A percentile compares a stretch with the other conserved stretches of the same genome.
phyloP scores from a whole-genome alignment of 2,329 filamentous ascomycete genomes.

The Pseudocercospora fijiensis region DNA sequence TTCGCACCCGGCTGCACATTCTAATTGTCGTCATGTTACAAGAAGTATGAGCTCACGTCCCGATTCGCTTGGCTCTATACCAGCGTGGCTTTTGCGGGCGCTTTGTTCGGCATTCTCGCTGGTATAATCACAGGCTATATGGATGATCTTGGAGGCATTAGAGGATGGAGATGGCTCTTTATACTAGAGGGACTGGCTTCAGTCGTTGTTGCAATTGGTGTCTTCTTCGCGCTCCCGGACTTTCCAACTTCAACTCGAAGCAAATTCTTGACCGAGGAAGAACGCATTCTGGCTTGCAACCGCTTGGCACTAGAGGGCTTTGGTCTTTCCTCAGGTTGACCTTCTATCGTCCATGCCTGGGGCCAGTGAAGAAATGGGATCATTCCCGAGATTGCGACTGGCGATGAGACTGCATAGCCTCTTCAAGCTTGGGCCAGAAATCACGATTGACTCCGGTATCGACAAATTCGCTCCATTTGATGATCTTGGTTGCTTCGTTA shows the following conservation, averaged over 20 bases:
- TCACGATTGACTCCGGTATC: slow-evolving; percentile 24
- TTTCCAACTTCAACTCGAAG: slow-evolving; percentile 36
- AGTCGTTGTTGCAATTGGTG: slow-evolving; percentile 50
- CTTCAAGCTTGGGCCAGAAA: slow-evolving; percentile 26
- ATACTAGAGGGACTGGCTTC: slow-evolving; percentile 58
- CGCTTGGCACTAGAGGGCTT: slow-evolving; percentile 44
- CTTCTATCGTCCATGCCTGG: too few species aligned
- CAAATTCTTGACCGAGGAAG: slow-evolving; percentile 19
- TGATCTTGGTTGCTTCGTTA: slow-evolving; percentile 20
- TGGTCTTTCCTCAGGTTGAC: too few species aligned
- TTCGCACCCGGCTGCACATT: slow-evolving; percentile 27
- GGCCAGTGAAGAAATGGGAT: neutral
- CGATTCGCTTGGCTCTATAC: slow-evolving; percentile 12
- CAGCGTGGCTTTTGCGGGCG: slow-evolving; percentile 2
- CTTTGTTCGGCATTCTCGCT: slow-evolving; percentile 6
- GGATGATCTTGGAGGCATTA: slow-evolving; percentile 51
- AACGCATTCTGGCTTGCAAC: slow-evolving; percentile 43
- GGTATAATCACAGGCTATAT: slow-evolving; percentile 37
- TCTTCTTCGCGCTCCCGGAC: slow-evolving; percentile 55
- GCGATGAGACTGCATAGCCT: slow-evolving; percentile 15
- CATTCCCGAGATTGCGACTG: neutral
- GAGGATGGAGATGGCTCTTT: slow-evolving; percentile 24
- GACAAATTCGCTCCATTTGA: slow-evolving; percentile 24
- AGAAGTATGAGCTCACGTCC: slow-evolving; percentile 13
- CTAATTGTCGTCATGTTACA: slow-evolving; percentile 18